Conservation (phyloP, 1,284 basidiomycete genomes). For the Naganishia sp. region DNA sequence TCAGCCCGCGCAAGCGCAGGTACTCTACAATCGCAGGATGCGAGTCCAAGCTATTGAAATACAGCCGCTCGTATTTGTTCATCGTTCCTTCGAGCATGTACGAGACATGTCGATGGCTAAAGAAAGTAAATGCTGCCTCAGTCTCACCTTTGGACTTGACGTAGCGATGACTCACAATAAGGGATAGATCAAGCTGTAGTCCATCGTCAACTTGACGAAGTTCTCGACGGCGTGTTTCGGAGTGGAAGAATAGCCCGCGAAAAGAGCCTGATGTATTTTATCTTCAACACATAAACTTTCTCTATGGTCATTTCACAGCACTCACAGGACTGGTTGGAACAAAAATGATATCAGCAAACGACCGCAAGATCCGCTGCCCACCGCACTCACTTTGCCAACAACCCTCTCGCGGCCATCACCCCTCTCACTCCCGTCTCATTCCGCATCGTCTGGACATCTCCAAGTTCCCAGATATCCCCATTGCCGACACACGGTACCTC, state of each 20-base stretch:
- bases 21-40: conserved; percentile 58
- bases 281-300: not conserved
- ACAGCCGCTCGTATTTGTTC: conserved; percentile 55
- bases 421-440: conserved; percentile 57
- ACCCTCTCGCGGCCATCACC: conserved; percentile 63
- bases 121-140: not conserved
- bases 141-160: conserved; percentile 42
- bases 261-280: conserved; percentile 54
- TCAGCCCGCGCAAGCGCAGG: conserved; percentile 38
- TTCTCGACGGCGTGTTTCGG: conserved; percentile 57
- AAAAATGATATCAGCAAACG: not conserved
- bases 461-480: conserved; percentile 60
- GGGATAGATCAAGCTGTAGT: conserved; percentile 58
- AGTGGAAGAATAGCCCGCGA: conserved; percentile 58
- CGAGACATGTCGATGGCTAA: conserved; percentile 56
- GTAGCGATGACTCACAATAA: conserved; percentile 51
- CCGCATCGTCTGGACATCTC: conserved; percentile 57
- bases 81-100: conserved; percentile 62
- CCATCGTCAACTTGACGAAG: conserved; percentile 57
- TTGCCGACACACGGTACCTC: conserved; percentile 61
- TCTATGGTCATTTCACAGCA: not conserved
- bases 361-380: not conserved
- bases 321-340: conserved; percentile 12
- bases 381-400: conserved; percentile 61
- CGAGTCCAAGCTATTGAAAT: conserved; percentile 59